These are phyloP conservation scores for Amanita pallidorosea DNA, from an alignment of 768 basidiomycete genomes.

Conservation along the genomic window DNA sequence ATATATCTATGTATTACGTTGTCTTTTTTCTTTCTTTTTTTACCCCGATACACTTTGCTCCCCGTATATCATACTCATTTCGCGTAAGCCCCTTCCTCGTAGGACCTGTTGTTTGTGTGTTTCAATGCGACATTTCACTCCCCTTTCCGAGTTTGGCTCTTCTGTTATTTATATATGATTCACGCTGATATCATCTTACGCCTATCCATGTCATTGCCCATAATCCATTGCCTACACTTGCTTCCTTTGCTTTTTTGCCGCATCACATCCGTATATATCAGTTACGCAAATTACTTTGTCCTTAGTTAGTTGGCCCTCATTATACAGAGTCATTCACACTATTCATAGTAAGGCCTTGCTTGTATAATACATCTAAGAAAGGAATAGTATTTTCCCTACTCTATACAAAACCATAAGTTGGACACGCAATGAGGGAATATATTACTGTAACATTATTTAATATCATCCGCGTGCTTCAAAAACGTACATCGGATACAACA, in stretches of 20 bases:
- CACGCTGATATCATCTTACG: slow-evolving; percentile 5
- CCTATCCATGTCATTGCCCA: slow-evolving; percentile 8
- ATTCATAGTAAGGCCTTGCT: neutral
- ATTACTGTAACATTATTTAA: slow-evolving; percentile 1
- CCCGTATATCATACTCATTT: slow-evolving; percentile 9
- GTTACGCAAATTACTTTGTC: slow-evolving; percentile 5
- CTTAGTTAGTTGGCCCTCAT: slow-evolving; percentile 4
- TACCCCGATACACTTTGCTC: slow-evolving; percentile 6
- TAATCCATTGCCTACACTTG: slow-evolving; percentile 13
- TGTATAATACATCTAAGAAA: slow-evolving; percentile 1
- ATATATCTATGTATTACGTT: slow-evolving; percentile 19
- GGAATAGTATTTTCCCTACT: neutral
- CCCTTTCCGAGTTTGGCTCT: slow-evolving; percentile 6
- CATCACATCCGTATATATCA: slow-evolving; percentile 7
- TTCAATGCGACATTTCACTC: slow-evolving; percentile 11
- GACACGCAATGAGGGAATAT: neutral
- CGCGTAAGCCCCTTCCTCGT: slow-evolving; percentile 8
- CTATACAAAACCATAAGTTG: neutral
- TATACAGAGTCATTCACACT: slow-evolving; percentile 4
- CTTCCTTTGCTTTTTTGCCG: slow-evolving; percentile 14
- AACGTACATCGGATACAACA: slow-evolving; percentile 1
- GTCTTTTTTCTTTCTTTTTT: slow-evolving; percentile 4
- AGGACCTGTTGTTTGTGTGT: slow-evolving; percentile 17
- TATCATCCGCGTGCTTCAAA: slow-evolving; percentile 1
- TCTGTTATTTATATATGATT: slow-evolving; percentile 12